Evolutionary conservation across 75 land plant species (phyloP), one percentile per base, ranked within the genome.

Genomic region (Pseudotsuga menziesii): DNA sequence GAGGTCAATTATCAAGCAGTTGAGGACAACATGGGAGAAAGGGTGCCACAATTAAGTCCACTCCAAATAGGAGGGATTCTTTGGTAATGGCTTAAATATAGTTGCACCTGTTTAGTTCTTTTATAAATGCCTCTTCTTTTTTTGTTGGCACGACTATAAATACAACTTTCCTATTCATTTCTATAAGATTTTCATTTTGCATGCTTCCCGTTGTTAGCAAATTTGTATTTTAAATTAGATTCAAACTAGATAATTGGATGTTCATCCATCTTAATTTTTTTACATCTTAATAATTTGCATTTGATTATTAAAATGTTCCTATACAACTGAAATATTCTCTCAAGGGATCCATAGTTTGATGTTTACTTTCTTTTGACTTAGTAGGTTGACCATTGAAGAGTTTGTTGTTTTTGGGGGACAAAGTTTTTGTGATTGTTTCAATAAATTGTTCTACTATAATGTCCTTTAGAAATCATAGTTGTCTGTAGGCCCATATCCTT

Each of bases 11-110:
- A 58, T 84, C 87, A 63, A 82, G 81, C 60, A 59, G 84, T 60
- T 79, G 85, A 80, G 79, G 74, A 39, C 64, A 75, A 56, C 61
- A 57, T n/a, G 93, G 87, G 44, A 91, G 80, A 76, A 91, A 88
- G 73, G 82, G 86, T 56, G 56, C 74, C 20, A 80, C 78, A 78
- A 81, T n/a, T 14, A 86, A 88, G 77, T 82, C 91, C 25, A 87
- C 81, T 36, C 80, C 90, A 54, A 86, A 77, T 78, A 96, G 89
- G 81, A 75, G 84, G 73, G 99, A 96, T 63, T 85, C 99, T 16
- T 63, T 75, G 78, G 99, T 96, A 78, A 82, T 74, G 79, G 14
- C 36, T 36, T 57, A 29, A 63, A 26, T 23, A 3, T 3, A 15
- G 25, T 26, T 44, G 17, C 23, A 44, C 36, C 23, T 8, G 39